Evolutionary conservation across 2,329 filamentous ascomycete species (phyloP), one percentile per base, ranked within the genome.

Genomic region (Lachnellula suecica): DNA sequence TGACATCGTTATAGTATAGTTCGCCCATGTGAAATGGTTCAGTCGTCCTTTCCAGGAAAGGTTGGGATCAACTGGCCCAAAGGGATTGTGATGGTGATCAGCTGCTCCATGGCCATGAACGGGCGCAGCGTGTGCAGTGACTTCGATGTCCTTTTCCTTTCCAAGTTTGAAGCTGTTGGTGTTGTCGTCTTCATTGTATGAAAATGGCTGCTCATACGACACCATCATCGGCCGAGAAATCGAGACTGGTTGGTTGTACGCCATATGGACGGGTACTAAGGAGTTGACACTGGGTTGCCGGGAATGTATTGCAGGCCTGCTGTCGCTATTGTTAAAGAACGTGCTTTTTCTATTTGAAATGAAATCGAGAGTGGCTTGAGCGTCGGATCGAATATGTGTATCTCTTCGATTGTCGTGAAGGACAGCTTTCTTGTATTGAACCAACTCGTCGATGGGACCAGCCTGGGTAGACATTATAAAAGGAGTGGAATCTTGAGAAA

Each of bases 1-100:
- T 47, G 84, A 87, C 88, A 91, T 91, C 2, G 85, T 85, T 29
- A 83, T 74, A 3, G 86, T 88, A 69, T 85, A 92, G 87, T 87
- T 89, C 4, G 59, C 54, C 13, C 57, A 62, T 20, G 63, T 65
- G 31, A 62, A 63, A 38, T 63, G 59, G 46, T 60, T 57, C 6
- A 62, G 42, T 20, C 60, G 54, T 34, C 53, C 57, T 38, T 47
- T 58, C 24, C 53, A 31, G 7, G 49, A 48, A 9, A 59, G 47
- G 23, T 44, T 41, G 42, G 20, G 20, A n/a, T 11, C 38, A 25
- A 41, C n/a, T 37, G 23, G 24, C 49, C 5, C 24, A 19, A 27
- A 31, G 7, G 51, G 31, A 15, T 46, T 40, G 13, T 51, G n/a
- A 6, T 42, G n/a, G n/a, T 49, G 38, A 24, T 54, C 44, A 24